Conservation (phyloP, 129 eudicot genomes). For the Lactuca saligna region DNA sequence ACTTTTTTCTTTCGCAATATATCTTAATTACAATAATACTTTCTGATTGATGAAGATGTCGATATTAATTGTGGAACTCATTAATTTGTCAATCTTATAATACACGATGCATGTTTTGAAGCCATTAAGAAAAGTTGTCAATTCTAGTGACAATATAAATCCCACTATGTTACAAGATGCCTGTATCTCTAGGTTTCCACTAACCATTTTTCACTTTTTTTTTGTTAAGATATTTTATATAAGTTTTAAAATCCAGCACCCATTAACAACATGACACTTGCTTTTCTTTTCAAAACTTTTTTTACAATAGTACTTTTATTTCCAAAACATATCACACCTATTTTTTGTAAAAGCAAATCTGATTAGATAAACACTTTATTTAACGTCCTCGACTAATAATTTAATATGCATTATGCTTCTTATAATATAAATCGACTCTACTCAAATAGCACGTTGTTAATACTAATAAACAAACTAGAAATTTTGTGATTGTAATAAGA, state of each 20-base stretch:
- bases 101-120: neutral
- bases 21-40: neutral
- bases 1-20: too few relatives aligned
- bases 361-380: neutral
- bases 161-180: constrained; percentile 3
- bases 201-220: neutral
- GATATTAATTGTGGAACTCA: neutral
- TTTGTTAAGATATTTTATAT: neutral
- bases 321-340: neutral
- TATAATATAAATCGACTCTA: too few relatives aligned
- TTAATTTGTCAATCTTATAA: too few relatives aligned
- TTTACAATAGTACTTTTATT: neutral
- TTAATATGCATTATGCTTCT: neutral
- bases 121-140: neutral
- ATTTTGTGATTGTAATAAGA: neutral
- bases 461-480: neutral
- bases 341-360: neutral
- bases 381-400: neutral
- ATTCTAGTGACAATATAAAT: neutral
- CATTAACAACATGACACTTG: neutral
- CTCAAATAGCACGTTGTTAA: neutral
- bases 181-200: neutral
- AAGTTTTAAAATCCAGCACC: neutral
- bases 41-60: too few relatives aligned
- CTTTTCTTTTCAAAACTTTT: neutral